These are phyloP conservation scores for Claviceps pazoutovae DNA, from an alignment of 2,329 filamentous ascomycete genomes.

Conservation along the genomic window DNA sequence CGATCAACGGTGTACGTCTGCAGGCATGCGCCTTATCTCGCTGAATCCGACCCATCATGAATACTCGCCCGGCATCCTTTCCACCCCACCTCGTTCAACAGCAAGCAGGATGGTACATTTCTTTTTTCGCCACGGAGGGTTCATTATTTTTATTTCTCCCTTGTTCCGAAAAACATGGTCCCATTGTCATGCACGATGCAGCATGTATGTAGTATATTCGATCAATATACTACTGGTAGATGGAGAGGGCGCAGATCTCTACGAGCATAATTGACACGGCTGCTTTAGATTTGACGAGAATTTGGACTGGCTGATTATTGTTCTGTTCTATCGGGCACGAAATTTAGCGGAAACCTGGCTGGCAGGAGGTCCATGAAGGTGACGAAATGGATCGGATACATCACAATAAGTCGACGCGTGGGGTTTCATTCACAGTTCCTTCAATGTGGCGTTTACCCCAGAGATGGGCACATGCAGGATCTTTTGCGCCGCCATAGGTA, in stretches of 20 bases:
- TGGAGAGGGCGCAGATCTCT: background rate
- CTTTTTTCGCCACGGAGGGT: background rate
- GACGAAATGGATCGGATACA: background rate
- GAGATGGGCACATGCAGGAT: background rate
- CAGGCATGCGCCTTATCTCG: conserved; percentile 7
- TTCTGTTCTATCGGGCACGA: too few species aligned
- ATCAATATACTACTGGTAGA: background rate
- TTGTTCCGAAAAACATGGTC: background rate
- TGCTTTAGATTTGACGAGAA: background rate
- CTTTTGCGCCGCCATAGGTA: background rate
- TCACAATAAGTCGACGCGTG: background rate
- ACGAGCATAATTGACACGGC: background rate
- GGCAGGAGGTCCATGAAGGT: background rate
- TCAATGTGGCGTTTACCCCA: background rate
- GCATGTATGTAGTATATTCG: background rate
- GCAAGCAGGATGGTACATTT: background rate
- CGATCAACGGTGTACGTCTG: conserved; percentile 13
- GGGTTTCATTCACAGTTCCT: background rate
- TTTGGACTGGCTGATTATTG: background rate
- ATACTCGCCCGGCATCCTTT: background rate
- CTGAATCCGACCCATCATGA: conserved; percentile 4
- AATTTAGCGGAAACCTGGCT: background rate
- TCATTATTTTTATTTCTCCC: background rate
- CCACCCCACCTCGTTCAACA: background rate
- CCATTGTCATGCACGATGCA: background rate